These are phyloP conservation scores for Rhizopogon rudus DNA, from an alignment of 768 basidiomycete species.

Conservation along the genomic window DNA sequence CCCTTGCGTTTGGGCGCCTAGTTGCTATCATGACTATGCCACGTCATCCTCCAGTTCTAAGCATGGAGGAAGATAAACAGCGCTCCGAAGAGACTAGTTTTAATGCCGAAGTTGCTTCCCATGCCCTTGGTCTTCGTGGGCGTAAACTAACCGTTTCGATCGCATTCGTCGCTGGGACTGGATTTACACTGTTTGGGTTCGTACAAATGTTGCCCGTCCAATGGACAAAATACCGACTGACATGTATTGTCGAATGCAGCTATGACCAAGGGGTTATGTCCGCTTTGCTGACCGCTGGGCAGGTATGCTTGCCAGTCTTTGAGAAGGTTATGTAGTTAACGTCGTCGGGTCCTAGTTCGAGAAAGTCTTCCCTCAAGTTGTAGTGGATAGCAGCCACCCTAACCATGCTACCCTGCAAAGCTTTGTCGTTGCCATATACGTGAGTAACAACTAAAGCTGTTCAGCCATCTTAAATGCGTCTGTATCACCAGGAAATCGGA, in stretches of 20 bases:
- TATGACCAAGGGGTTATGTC: slow-evolving; percentile 73
- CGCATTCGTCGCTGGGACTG: slow-evolving; percentile 53
- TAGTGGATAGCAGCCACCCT: slow-evolving; percentile 32
- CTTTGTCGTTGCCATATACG: slow-evolving; percentile 56
- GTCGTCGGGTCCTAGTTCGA: slow-evolving; percentile 38
- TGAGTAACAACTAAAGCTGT: slow-evolving; percentile 18
- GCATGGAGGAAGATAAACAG: background rate
- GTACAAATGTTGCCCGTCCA: slow-evolving; percentile 2
- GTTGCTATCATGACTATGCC: background rate
- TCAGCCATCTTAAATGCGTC: background rate
- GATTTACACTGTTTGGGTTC: slow-evolving; percentile 60
- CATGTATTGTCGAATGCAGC: slow-evolving; percentile 19
- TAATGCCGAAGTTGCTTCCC: slow-evolving; percentile 29
- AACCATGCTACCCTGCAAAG: slow-evolving; percentile 53
- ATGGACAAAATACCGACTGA: background rate
- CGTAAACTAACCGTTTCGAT: slow-evolving; percentile 40
- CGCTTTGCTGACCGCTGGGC: slow-evolving; percentile 52
- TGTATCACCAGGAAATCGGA: slow-evolving; percentile 49
- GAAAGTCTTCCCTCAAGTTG: slow-evolving; percentile 50
- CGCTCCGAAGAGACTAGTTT: slow-evolving; percentile 21
- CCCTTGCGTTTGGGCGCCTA: background rate
- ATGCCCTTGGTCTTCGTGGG: slow-evolving; percentile 36
- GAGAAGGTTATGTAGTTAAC: background rate
- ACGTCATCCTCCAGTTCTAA: background rate
- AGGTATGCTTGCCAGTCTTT: slow-evolving; percentile 25